Evolutionary conservation across 139 green algal species (phyloP), one percentile per base, ranked within the genome.

Genomic region (Chlamydomonas sp.): DNA sequence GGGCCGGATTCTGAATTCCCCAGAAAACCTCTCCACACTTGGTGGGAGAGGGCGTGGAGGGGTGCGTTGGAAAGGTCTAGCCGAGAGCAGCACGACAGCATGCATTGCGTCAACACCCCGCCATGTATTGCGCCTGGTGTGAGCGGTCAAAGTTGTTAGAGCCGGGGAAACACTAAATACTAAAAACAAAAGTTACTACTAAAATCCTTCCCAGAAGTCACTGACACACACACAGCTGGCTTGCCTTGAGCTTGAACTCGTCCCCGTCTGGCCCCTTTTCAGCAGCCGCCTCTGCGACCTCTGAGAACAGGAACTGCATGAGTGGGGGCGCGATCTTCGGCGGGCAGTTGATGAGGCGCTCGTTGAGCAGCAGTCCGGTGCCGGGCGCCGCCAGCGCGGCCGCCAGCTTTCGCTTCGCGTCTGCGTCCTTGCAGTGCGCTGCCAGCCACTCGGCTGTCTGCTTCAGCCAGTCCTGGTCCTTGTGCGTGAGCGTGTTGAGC

Each of bases 271-370:
- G 5, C 36, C 48, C 35, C 73, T 90, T 81, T 26, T 91, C 86
- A 43, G 83, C 76, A 36, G 70, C 79, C 5, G 83, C 82, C 75
- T 83, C 85, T 5, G 58, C 3, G 1, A 94, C 75, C 63, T 95
- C 91, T 10, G 95, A 80, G 67, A 93, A 89, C 4, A 97, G 72
- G 4, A 81, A 81, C 72, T 96, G 81, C 61, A 92, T 67, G 33
- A 98, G 77, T 1, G 90, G 92, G 16, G 90, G 84, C 3, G 83
- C 81, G 26, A 96, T 64, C 74, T 92, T 79, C 0, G 87, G 88
- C 5, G 92, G 92, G 47, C 77, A 79, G 79, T 97, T 97, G 63
- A 96, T 76, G 28, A 98, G 69, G 0, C 92, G 82, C 77, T 98
- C 92, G 60, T 83, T 92, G 5, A 97, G 26, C 1, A 97, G 24